A percentile compares a stretch with the other conserved stretches of the same genome.
phyloP scores from a whole-genome alignment of 2,329 filamentous ascomycete genomes.

The Colletotrichum falcatum region DNA sequence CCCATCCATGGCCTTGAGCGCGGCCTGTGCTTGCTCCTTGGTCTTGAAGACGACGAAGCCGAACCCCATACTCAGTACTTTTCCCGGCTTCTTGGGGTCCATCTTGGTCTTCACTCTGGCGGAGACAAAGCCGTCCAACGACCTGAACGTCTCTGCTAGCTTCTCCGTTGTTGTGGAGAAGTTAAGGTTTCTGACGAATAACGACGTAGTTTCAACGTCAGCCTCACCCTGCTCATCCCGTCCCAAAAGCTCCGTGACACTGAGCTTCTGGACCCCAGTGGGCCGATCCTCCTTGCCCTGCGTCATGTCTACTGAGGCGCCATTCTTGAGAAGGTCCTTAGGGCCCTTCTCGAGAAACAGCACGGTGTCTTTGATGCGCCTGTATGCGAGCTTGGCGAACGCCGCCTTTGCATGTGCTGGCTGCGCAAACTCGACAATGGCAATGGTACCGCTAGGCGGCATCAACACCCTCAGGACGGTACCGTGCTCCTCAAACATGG shows the following conservation, averaged over 20 bases:
- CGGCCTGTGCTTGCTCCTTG: slow-evolving; percentile 82
- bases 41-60: slow-evolving; percentile 91
- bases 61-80: slow-evolving; percentile 95
- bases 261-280: slow-evolving; percentile 69
- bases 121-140: slow-evolving; percentile 88
- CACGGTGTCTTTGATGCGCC: slow-evolving; percentile 89
- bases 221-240: slow-evolving; percentile 65
- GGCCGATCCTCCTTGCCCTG: slow-evolving; percentile 51
- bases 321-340: slow-evolving; percentile 75
- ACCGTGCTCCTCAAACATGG: slow-evolving; percentile 87
- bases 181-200: slow-evolving; percentile 95
- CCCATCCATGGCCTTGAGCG: slow-evolving; percentile 87
- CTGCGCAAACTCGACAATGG: slow-evolving; percentile 89
- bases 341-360: slow-evolving; percentile 95
- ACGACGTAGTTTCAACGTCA: slow-evolving; percentile 76
- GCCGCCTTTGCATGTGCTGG: slow-evolving; percentile 84
- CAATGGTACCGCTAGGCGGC: slow-evolving; percentile 92
- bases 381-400: slow-evolving; percentile 87
- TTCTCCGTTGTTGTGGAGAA: slow-evolving; percentile 86
- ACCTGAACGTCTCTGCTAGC: slow-evolving; percentile 81
- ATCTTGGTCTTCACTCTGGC: slow-evolving; percentile 93
- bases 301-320: slow-evolving; percentile 45
- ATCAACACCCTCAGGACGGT: slow-evolving; percentile 85
- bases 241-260: slow-evolving; percentile 76
- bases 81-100: slow-evolving; percentile 89